Evolutionary conservation across 495 filamentous ascomycete species (phyloP).

Genomic region (Aspergillus asperescens): DNA sequence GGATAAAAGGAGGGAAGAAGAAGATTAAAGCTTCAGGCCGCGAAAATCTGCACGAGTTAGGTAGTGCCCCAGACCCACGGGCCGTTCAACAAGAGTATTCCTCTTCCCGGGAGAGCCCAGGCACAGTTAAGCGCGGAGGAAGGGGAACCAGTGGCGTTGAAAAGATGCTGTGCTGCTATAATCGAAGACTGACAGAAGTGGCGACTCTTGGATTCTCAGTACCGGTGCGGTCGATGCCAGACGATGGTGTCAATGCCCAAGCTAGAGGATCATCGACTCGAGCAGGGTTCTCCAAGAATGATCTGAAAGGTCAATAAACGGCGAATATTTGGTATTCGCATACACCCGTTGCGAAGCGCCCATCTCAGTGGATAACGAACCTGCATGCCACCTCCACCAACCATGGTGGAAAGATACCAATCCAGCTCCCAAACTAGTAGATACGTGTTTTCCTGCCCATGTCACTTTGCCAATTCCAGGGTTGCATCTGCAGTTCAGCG

Average conservation of each 20-base stretch:
- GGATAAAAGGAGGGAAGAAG: not conserved
- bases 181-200: slow-evolving; percentile 4
- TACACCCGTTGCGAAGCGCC: not conserved
- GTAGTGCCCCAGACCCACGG: not conserved
- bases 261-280: too few species aligned
- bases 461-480: not conserved
- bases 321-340: too few species aligned
- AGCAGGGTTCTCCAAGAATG: too few species aligned
- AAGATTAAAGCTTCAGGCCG: slow-evolving; percentile 2
- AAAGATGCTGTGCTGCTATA: not conserved
- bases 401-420: not conserved
- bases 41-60: not conserved
- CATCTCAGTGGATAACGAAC: not conserved
- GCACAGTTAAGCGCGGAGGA: not conserved
- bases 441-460: too few species aligned
- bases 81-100: not conserved
- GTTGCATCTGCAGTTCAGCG: not conserved
- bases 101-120: not conserved
- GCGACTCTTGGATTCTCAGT: not conserved
- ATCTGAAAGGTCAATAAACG: too few species aligned
- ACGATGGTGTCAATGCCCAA: too few species aligned
- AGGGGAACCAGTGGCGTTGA: not conserved
- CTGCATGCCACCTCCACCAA: not conserved
- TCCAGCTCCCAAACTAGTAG: not conserved
- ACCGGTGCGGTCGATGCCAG: too few species aligned